Evolutionary conservation across 1,284 basidiomycete species (phyloP).

Genomic region (Sporisorium iseilematis-ciliati): DNA sequence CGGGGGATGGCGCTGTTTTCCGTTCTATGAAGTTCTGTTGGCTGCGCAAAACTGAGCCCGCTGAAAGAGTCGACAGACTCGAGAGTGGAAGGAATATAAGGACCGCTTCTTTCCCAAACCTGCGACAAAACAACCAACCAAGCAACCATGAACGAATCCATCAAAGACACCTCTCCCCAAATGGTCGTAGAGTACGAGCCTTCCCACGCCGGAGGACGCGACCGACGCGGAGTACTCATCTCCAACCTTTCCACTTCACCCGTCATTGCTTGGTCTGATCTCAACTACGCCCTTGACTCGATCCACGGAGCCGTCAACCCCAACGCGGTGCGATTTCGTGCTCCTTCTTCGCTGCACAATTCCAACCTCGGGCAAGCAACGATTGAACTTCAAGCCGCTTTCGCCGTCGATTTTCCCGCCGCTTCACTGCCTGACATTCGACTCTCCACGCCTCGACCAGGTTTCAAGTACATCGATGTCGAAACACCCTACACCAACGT

Average conservation of each 20-base stretch:
- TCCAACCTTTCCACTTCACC: neutral
- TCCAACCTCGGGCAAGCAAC: neutral
- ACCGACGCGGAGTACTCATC: constrained; percentile 2
- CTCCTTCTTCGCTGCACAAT: neutral
- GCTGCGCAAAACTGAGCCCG: too few species aligned
- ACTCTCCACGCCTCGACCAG: neutral
- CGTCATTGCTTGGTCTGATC: neutral
- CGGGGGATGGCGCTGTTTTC: too few species aligned
- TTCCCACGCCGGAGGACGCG: constrained; percentile 4
- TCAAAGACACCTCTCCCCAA: too few species aligned
- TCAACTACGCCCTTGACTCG: neutral
- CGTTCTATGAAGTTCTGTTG: too few species aligned
- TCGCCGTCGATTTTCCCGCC: neutral
- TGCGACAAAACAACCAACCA: too few species aligned
- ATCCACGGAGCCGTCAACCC: neutral
- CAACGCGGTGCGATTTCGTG: neutral
- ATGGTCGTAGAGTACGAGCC: neutral
- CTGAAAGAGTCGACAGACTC: too few species aligned
- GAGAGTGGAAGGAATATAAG: too few species aligned
- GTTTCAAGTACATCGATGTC: constrained; percentile 3
- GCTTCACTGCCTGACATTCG: neutral
- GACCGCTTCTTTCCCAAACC: too few species aligned
- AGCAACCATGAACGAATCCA: neutral
- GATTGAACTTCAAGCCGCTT: neutral
- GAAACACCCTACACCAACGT: constrained; percentile 1